phyloP scores from a whole-genome alignment of 441 rosid genomes.

The Corymbia citriodora region DNA sequence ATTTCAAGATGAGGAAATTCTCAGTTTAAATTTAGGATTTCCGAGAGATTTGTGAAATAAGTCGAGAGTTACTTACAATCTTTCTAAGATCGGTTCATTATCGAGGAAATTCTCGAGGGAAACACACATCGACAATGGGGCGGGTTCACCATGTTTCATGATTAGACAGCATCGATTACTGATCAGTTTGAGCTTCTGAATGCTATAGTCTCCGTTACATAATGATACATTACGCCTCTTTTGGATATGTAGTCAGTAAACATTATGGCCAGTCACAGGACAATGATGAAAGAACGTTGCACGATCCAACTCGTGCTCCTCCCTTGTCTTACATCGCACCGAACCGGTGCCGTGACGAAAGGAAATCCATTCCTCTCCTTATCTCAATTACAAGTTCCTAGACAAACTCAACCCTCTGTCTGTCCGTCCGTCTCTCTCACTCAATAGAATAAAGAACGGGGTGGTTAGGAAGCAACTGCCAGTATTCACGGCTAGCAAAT shows the following conservation, averaged over 20 bases:
- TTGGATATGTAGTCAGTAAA: not conserved
- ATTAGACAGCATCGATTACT: not conserved
- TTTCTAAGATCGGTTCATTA: not conserved
- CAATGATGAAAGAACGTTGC: not conserved
- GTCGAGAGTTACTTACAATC: not conserved
- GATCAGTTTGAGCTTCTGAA: not conserved
- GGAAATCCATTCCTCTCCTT: not conserved
- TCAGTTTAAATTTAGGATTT: not conserved
- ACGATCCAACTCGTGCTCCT: not conserved
- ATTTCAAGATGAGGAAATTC: not conserved
- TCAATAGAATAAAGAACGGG: not conserved
- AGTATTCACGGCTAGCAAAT: not conserved
- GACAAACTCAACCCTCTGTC: not conserved
- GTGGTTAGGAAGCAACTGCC: not conserved
- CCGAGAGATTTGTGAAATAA: not conserved
- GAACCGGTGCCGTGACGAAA: not conserved
- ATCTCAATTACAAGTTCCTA: not conserved
- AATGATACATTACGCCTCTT: not conserved
- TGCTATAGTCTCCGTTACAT: not conserved
- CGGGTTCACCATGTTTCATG: not conserved
- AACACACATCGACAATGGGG: too few relatives aligned
- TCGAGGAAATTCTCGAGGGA: not conserved
- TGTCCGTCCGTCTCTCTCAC: not conserved
- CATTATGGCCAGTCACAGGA: not conserved
- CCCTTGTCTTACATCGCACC: not conserved